These are phyloP conservation scores for Malus hybrid DNA, from an alignment of 331 rosid genomes.

Conservation along the genomic window DNA sequence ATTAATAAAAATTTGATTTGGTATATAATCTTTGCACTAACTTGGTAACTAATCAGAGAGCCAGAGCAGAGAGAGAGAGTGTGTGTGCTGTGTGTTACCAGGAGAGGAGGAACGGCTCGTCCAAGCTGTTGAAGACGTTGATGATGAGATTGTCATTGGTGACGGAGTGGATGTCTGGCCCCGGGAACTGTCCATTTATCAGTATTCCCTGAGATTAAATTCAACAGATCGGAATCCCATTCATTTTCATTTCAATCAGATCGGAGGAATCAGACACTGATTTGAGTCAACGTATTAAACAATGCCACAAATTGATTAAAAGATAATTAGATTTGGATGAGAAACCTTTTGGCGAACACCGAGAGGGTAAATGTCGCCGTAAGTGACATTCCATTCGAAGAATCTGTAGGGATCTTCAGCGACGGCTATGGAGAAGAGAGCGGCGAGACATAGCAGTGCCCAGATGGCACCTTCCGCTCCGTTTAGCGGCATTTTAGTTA, in stretches of 20 bases:
- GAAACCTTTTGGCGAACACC: conserved; percentile 84
- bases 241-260: conserved; percentile 11
- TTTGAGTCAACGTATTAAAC: neutral
- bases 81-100: conserved; percentile 36
- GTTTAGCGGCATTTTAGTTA: conserved; percentile 33
- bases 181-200: conserved; percentile 93
- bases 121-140: conserved; percentile 90
- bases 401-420: conserved; percentile 98
- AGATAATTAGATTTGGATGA: neutral
- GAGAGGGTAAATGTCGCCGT: conserved; percentile 87
- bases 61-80: neutral
- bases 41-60: neutral
- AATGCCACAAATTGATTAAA: neutral
- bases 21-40: neutral
- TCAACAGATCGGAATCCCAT: conserved; percentile 1
- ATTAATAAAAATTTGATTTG: neutral
- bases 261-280: neutral
- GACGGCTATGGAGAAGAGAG: conserved; percentile 31
- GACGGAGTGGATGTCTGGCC: conserved; percentile 92
- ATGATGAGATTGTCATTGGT: conserved; percentile 94
- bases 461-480: conserved; percentile 21
- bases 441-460: conserved; percentile 26
- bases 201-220: conserved; percentile 62
- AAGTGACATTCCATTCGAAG: conserved; percentile 89
- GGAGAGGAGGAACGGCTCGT: conserved; percentile 85